Evolutionary conservation across 306 rosid species (phyloP), one percentile per base, ranked within the genome.

Genomic region (Vicia faba): DNA sequence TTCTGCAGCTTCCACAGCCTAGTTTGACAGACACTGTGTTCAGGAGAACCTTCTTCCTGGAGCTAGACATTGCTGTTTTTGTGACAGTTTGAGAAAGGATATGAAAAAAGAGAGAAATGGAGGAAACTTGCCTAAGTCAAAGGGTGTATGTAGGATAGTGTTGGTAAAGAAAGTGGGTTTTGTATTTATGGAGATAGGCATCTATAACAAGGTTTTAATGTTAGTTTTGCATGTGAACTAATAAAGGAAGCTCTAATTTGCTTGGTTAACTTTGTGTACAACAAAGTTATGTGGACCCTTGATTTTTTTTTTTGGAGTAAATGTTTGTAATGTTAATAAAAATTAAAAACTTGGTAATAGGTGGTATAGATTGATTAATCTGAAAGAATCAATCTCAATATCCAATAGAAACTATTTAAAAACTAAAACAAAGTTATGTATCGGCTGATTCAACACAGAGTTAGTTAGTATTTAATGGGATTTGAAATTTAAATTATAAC

Each of bases 1-100:
- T 82, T 70, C 85, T 78, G 86, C 97, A 95, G 68, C 81, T 84
- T 75, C 86, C 69, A 59, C 97, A 91, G 10, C 91, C 89, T 11
- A 90, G 72, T 81, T 85, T 73, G 40, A 90, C 87, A 14, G 96
- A 68, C 8, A 82, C 84, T 2, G 73, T 84, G 86, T 72, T 90
- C 5, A 82, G 23, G 53, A 48, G 74, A 72, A 86, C 76, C 75
- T 84, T 90, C 65, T 75, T 85, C 64, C 82, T 83, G 68, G 80
- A 68, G 13, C 64, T 73, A 60, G 88, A 79, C 99, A 95, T 95
- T 78, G 79, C 61, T 60, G 44, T 20, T 46, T 61, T 3, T 38
- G 59, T 43, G 44, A 48, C 53, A 40, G 57, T 0, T 14, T 1
- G 43, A 14, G 60, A 26, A 43, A 66, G 50, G 41, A 48, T 14